Evolutionary conservation across 768 basidiomycete genomes (phyloP).

Genomic region (Boletus huronensis): DNA sequence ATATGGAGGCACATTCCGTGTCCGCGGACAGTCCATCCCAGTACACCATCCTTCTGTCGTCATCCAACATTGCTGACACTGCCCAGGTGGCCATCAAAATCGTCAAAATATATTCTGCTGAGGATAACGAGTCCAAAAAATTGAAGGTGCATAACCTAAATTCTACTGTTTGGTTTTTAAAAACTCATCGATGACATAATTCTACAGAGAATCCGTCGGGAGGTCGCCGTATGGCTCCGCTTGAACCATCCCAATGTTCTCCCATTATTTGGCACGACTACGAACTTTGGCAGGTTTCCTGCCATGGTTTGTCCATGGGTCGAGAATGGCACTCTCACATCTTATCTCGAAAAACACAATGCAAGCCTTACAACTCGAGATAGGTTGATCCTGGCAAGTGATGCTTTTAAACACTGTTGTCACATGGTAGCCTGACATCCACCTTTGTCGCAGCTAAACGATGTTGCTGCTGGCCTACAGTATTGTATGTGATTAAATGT

Average conservation of each 20-base stretch:
- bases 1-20: background rate
- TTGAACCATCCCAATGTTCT: background rate
- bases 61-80: background rate
- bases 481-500: too few species aligned
- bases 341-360: background rate
- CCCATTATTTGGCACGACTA: background rate
- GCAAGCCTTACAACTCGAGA: background rate
- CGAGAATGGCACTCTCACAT: background rate
- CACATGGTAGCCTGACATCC: background rate
- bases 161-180: background rate
- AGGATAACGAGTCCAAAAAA: background rate
- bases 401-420: background rate
- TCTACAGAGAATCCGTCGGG: too few species aligned
- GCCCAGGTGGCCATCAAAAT: background rate
- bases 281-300: background rate
- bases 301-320: background rate
- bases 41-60: background rate
- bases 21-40: background rate
- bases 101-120: background rate
- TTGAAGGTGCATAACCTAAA: background rate
- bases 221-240: background rate
- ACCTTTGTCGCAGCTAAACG: background rate
- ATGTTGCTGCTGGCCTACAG: background rate
- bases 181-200: background rate
- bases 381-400: background rate